Evolutionary conservation across 805 yeast genomes (phyloP).

Genomic region (Pichia cabralensis): DNA sequence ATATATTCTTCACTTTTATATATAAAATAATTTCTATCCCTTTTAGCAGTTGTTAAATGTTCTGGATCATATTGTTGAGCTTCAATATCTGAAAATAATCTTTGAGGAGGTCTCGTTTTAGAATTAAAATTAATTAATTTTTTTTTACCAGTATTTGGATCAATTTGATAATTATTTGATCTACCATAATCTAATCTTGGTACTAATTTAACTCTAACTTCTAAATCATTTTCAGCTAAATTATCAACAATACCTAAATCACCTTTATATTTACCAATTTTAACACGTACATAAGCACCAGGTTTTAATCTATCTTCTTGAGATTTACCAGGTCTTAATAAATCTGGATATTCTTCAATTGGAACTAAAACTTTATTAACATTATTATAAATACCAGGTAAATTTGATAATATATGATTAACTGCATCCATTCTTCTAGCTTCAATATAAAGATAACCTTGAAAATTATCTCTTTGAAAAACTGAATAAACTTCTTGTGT

Average conservation of each 20-base stretch:
- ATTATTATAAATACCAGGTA: conserved; percentile 72
- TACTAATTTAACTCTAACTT: conserved; percentile 84
- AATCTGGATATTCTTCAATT: conserved; percentile 88
- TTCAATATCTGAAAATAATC: conserved; percentile 80
- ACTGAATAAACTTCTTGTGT: conserved; percentile 83
- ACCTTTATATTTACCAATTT: conserved; percentile 84
- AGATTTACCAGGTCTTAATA: conserved; percentile 80
- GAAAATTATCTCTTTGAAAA: conserved; percentile 88
- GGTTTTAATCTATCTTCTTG: conserved; percentile 83
- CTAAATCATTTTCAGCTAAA: conserved; percentile 88
- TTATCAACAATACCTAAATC: conserved; percentile 92
- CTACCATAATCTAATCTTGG: conserved; percentile 92
- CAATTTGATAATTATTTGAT: conserved; percentile 21
- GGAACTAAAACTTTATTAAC: conserved; percentile 69
- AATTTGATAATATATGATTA: conserved; percentile 76
- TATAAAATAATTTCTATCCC: conserved; percentile 50
- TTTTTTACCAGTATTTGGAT: conserved; percentile 18
- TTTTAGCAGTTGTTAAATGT: conserved; percentile 49
- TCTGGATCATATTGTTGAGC: conserved; percentile 79
- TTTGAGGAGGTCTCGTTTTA: conserved; percentile 71
- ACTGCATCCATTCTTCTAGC: conserved; percentile 92
- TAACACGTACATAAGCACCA: conserved; percentile 85
- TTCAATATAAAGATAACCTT: conserved; percentile 88
- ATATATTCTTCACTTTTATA: conserved; percentile 84
- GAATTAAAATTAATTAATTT: conserved; percentile 41